Conservation (phyloP, 495 filamentous ascomycete species). For the Copromyces sp. region DNA sequence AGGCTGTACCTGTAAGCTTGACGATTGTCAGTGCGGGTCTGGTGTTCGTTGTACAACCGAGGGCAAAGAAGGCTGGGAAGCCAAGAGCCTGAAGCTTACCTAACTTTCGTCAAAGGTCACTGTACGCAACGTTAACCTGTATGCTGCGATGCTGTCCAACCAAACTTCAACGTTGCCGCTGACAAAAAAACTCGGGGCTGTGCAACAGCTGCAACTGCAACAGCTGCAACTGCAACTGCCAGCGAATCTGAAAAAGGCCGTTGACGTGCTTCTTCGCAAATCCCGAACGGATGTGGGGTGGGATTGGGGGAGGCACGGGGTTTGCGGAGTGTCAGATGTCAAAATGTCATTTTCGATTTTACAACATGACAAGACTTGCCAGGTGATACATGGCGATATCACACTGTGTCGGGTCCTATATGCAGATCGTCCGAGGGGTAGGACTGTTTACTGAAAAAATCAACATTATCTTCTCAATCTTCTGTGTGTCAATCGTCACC, state of each 20-base stretch:
- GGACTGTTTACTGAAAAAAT: background rate
- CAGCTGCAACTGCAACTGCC: background rate
- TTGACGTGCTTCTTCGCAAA: background rate
- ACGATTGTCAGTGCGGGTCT: background rate
- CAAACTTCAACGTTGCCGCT: background rate
- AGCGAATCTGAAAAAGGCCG: background rate
- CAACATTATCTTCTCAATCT: background rate
- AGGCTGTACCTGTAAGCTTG: background rate
- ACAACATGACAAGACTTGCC: background rate
- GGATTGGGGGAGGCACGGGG: background rate
- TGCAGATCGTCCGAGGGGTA: background rate
- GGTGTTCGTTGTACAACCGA: background rate
- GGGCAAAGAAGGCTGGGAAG: background rate
- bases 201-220: background rate
- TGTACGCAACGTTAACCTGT: background rate
- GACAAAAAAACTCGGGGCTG: background rate
- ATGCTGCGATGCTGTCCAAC: background rate
- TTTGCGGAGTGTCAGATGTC: background rate
- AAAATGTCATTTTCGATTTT: background rate
- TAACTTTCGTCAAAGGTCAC: background rate
- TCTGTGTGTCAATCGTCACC: background rate
- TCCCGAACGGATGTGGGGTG: background rate
- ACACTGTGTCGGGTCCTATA: background rate
- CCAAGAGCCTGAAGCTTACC: background rate
- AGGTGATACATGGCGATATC: background rate